Conservation (phyloP, 2,329 filamentous ascomycete species). For the Xylariaceae sp. region DNA sequence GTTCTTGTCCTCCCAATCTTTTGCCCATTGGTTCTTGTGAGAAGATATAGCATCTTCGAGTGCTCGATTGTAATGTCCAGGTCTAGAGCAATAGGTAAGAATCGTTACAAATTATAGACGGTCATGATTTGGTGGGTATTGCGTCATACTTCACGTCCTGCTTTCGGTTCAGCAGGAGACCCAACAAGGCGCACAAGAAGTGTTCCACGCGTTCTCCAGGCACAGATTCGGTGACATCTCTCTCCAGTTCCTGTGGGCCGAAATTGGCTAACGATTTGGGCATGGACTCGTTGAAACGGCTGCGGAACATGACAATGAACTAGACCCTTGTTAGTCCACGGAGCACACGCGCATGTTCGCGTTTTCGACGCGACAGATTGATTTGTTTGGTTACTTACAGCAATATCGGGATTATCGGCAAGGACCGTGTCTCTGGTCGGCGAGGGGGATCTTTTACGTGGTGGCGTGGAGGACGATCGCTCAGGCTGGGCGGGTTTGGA, state of each 20-base stretch:
- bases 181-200: conserved; percentile 84
- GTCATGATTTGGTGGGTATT: conserved; percentile 13
- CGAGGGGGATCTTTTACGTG: conserved; percentile 78
- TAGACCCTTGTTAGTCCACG: conserved; percentile 42
- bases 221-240: conserved; percentile 71
- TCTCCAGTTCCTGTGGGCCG: conserved; percentile 92
- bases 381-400: conserved; percentile 60
- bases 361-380: conserved; percentile 45
- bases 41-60: conserved; percentile 87
- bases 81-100: conserved; percentile 49
- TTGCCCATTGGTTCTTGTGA: conserved; percentile 86
- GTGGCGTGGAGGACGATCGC: conserved; percentile 61
- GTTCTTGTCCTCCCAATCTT: conserved; percentile 77
- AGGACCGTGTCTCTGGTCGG: conserved; percentile 87
- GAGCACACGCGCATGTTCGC: conserved; percentile 51
- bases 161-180: conserved; percentile 90
- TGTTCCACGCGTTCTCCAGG: conserved; percentile 85
- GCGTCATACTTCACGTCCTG: conserved; percentile 91
- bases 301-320: conserved; percentile 98
- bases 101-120: conserved; percentile 11
- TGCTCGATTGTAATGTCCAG: conserved; percentile 88
- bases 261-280: conserved; percentile 84
- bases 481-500: conserved; percentile 40
- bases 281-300: conserved; percentile 87
- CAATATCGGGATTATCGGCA: conserved; percentile 87